Percentiles rank a stretch among this genome's conserved stretches.
phyloP scores from a whole-genome alignment of 176 grass and related monocot species.

The Tillandsia leiboldiana region DNA sequence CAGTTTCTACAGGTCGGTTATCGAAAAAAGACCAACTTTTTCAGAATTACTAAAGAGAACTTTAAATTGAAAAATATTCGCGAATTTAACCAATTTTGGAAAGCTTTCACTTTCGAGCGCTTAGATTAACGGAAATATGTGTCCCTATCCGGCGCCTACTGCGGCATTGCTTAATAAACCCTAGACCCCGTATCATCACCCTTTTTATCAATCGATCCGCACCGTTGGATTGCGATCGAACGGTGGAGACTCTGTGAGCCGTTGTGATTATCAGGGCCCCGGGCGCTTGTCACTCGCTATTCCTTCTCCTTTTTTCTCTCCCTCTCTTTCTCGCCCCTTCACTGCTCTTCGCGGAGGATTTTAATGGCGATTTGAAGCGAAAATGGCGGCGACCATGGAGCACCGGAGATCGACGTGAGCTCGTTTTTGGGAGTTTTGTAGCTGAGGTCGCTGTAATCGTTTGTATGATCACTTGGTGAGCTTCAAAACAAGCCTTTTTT shows the following conservation, averaged over 20 bases:
- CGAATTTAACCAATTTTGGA: not conserved
- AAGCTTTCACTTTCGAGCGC: not conserved
- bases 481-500: not conserved
- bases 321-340: not conserved
- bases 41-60: not conserved
- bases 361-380: not conserved
- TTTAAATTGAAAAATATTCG: not conserved
- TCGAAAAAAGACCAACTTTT: not conserved
- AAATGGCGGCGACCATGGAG: conserved; percentile 2
- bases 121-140: conserved; percentile 6
- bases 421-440: not conserved
- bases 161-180: conserved; percentile 46
- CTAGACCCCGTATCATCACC: conserved; percentile 45
- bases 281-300: conserved; percentile 11
- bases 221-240: conserved; percentile 14
- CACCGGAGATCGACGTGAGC: too few relatives aligned
- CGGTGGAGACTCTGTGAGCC: conserved; percentile 8
- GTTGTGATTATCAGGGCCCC: conserved; percentile 38
- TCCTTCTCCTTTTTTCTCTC: conserved; percentile 22
- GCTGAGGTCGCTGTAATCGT: not conserved
- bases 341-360: not conserved
- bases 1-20: not conserved
- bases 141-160: conserved; percentile 10
- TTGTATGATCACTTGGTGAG: not conserved
- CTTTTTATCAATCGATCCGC: conserved; percentile 7